Evolutionary conservation across 176 grass and related monocot genomes (phyloP).

Genomic region (Thalia dealbata): DNA sequence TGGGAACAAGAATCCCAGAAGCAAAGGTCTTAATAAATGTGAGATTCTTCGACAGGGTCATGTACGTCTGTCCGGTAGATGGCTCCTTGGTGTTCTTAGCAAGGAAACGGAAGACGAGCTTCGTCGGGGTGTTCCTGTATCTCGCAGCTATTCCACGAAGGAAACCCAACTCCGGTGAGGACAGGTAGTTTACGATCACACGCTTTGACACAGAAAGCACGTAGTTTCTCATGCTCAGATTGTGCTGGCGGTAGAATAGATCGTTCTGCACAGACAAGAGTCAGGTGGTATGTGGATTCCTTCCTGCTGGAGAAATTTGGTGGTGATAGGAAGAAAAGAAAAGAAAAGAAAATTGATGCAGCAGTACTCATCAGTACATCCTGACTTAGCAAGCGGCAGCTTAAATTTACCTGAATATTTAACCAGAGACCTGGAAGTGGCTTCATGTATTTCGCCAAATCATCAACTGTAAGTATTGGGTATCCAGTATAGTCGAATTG

Average conservation of each 20-base stretch:
- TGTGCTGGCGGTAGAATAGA: slow-evolving; percentile 71
- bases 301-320: neutral
- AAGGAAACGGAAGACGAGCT: slow-evolving; percentile 77
- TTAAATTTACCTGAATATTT: slow-evolving; percentile 83
- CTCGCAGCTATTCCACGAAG: slow-evolving; percentile 39
- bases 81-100: slow-evolving; percentile 35
- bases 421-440: slow-evolving; percentile 55
- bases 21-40: slow-evolving; percentile 84
- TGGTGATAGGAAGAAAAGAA: neutral
- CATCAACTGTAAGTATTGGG: slow-evolving; percentile 62
- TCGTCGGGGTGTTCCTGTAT: slow-evolving; percentile 41
- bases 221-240: slow-evolving; percentile 79
- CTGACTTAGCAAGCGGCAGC: no score
- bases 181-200: slow-evolving; percentile 61
- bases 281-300: neutral
- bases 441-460: slow-evolving; percentile 34
- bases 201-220: slow-evolving; percentile 40
- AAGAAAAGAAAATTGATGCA: neutral
- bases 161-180: slow-evolving; percentile 67
- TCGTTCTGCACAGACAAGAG: slow-evolving; percentile 53
- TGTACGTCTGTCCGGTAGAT: slow-evolving; percentile 59
- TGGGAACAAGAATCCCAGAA: slow-evolving; percentile 88
- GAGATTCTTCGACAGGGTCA: slow-evolving; percentile 65
- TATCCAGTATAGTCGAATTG: slow-evolving; percentile 33
- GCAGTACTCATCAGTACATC: no score